Evolutionary conservation across 345 rosid species (phyloP).

Genomic region (Eucalyptus polyanthemos): DNA sequence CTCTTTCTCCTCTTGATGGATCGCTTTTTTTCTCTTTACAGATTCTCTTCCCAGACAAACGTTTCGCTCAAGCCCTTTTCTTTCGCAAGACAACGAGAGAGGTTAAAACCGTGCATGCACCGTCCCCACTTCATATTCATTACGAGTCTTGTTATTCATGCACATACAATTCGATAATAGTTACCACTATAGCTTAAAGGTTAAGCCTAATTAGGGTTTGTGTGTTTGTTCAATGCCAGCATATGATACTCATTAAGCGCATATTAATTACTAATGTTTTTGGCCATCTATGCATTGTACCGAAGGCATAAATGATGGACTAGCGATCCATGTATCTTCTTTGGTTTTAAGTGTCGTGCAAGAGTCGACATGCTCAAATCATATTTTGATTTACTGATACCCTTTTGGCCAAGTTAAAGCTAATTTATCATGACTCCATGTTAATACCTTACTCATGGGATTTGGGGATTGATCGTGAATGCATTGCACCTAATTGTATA

Average conservation of each 20-base stretch:
- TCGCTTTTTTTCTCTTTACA: slow-evolving; percentile 12
- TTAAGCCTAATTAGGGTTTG: neutral
- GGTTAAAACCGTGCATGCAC: neutral
- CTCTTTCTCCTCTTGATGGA: neutral
- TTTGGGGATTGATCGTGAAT: neutral
- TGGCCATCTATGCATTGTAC: neutral
- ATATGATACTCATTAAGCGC: neutral
- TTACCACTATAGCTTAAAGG: neutral
- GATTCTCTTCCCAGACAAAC: slow-evolving; percentile 28
- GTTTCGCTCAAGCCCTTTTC: slow-evolving; percentile 27
- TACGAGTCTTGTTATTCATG: neutral
- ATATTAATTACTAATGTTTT: neutral
- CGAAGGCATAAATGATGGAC: neutral
- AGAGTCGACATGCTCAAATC: neutral
- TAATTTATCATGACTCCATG: neutral
- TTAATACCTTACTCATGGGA: neutral
- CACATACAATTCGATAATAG: neutral
- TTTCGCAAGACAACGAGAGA: neutral
- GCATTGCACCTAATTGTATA: neutral
- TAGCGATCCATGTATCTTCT: neutral
- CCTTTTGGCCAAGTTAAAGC: neutral
- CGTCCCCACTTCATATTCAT: neutral
- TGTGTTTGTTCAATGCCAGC: neutral
- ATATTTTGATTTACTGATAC: neutral
- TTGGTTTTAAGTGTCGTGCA: neutral